These are phyloP conservation scores for Pichia sporocuriosa DNA, from an alignment of 805 yeast species.

Conservation along the genomic window DNA sequence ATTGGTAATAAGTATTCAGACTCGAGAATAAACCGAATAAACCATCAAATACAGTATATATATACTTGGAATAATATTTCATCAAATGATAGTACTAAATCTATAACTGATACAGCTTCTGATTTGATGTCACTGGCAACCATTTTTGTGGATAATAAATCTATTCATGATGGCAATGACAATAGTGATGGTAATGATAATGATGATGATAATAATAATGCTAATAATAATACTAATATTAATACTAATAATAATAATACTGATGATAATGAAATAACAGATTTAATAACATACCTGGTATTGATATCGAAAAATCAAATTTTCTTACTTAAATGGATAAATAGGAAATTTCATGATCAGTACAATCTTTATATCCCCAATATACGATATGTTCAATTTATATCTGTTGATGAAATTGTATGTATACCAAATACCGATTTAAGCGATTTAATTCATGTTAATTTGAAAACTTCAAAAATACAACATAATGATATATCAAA, in stretches of 20 bases:
- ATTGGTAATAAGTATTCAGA: too few relatives aligned
- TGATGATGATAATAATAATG: too few relatives aligned
- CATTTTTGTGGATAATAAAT: conserved; percentile 8
- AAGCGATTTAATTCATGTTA: conserved; percentile 11
- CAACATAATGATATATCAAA: conserved; percentile 1
- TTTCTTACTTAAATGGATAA: conserved; percentile 10
- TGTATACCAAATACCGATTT: conserved; percentile 6
- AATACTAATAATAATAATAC: too few relatives aligned
- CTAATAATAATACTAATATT: too few relatives aligned
- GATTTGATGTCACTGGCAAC: conserved; percentile 31
- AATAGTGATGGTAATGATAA: not conserved
- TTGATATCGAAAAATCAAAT: conserved; percentile 9
- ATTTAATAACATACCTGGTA: conserved; percentile 5
- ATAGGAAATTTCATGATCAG: conserved; percentile 8
- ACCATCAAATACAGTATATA: too few relatives aligned
- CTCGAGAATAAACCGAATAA: too few relatives aligned
- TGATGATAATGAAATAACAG: not conserved
- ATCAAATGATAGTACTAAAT: not conserved
- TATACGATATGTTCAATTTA: conserved; percentile 3
- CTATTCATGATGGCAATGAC: not conserved
- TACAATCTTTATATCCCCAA: conserved; percentile 10
- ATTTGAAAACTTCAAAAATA: conserved; percentile 4
- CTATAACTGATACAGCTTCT: conserved; percentile 14
- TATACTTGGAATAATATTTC: conserved; percentile 7
- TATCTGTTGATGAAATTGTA: conserved; percentile 3